Evolutionary conservation across 768 basidiomycete genomes (phyloP).

Genomic region (Exsudoporus frostii): DNA sequence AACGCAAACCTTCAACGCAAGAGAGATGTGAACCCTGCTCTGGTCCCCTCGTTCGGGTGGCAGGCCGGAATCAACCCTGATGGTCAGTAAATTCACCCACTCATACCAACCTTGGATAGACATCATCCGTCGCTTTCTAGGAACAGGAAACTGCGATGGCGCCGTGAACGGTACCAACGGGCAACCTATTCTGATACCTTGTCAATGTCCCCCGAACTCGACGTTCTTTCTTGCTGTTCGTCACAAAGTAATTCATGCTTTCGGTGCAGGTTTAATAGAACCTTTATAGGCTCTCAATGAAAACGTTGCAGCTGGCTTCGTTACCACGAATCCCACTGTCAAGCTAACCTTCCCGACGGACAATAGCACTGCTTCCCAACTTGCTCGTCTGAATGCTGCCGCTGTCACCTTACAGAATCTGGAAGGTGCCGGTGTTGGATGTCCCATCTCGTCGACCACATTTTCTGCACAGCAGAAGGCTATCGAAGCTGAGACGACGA

Average conservation of each 20-base stretch:
- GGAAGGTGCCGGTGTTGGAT: constrained; percentile 62
- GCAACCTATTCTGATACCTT: constrained; percentile 57
- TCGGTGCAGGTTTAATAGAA: background rate
- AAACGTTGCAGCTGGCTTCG: constrained; percentile 60
- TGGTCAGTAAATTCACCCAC: constrained; percentile 35
- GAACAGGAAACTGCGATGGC: constrained; percentile 72
- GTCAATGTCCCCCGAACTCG: constrained; percentile 59
- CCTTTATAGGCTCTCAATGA: constrained; percentile 39
- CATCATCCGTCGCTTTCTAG: constrained; percentile 12
- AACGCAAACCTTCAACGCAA: constrained; percentile 11
- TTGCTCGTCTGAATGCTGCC: constrained; percentile 56
- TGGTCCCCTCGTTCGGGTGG: constrained; percentile 63
- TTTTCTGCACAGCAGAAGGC: constrained; percentile 40
- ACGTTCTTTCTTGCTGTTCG: constrained; percentile 49
- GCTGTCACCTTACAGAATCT: constrained; percentile 73
- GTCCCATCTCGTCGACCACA: constrained; percentile 64
- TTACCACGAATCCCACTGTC: constrained; percentile 62
- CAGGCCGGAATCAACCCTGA: constrained; percentile 57
- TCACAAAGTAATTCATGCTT: background rate
- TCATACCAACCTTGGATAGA: background rate
- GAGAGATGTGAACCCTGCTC: constrained; percentile 49
- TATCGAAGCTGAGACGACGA: constrained; percentile 18
- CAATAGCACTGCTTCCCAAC: constrained; percentile 47
- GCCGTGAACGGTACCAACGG: constrained; percentile 55
- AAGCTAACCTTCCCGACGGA: constrained; percentile 62